These are phyloP conservation scores for Forsythia viridissima DNA, from an alignment of 257 asterid species.

Conservation along the genomic window DNA sequence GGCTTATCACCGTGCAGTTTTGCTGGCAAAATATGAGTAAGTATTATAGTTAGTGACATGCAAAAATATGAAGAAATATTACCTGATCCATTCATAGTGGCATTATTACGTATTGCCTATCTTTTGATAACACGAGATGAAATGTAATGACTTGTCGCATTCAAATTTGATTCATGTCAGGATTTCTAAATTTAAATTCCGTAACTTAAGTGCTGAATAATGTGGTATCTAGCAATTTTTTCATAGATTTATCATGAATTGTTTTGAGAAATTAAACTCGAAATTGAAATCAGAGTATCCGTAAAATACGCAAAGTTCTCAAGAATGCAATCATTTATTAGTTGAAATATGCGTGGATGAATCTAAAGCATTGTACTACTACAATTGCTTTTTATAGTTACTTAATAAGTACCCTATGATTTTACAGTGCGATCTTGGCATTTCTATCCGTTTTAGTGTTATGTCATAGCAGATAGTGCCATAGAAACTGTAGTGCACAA, in stretches of 20 bases:
- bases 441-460: background rate
- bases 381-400: background rate
- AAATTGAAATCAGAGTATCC: background rate
- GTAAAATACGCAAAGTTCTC: conserved; percentile 12
- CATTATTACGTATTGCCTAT: background rate
- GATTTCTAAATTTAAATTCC: background rate
- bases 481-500: background rate
- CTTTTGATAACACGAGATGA: too few relatives aligned
- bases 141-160: conserved; percentile 21
- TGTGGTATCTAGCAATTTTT: background rate
- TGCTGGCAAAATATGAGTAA: conserved; percentile 82
- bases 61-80: background rate
- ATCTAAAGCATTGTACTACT: background rate
- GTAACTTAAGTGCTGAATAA: background rate
- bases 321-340: conserved; percentile 3
- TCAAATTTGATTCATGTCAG: conserved; percentile 12
- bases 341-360: conserved; percentile 5
- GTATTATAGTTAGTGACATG: conserved; percentile 24
- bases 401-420: background rate
- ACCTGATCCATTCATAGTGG: conserved; percentile 10
- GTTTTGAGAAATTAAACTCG: background rate
- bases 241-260: background rate
- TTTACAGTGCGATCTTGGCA: background rate
- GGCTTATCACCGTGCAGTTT: conserved; percentile 91
- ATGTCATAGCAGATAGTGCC: background rate